A percentile compares a stretch with the other conserved stretches of the same genome.
Conservation (phyloP, 2,329 filamentous ascomycete genomes). For the Plectosphaerella plurivora region DNA sequence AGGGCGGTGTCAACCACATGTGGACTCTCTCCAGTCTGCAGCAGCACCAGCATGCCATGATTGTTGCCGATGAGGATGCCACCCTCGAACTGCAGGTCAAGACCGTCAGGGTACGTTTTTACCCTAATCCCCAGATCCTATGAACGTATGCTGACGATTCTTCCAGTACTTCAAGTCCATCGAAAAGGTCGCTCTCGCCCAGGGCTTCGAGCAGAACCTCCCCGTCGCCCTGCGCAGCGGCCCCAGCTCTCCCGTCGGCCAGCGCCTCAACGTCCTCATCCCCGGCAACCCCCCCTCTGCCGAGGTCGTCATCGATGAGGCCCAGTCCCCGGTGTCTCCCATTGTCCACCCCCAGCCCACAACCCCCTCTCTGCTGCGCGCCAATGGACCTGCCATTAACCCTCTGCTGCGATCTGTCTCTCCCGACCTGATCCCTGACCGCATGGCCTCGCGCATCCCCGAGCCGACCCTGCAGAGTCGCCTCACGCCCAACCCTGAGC, state of each 20-base stretch:
- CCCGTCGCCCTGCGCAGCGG: slow-evolving; percentile 53
- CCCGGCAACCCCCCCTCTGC: slow-evolving; percentile 19
- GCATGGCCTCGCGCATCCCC: slow-evolving; percentile 55
- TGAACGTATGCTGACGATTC: neutral
- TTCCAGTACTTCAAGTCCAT: slow-evolving; percentile 66
- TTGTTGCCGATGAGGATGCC: slow-evolving; percentile 79
- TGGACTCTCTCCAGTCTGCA: slow-evolving; percentile 83
- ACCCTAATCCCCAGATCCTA: too few relatives aligned
- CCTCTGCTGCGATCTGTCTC: slow-evolving; percentile 52
- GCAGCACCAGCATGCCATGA: slow-evolving; percentile 74
- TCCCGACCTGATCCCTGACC: slow-evolving; percentile 57
- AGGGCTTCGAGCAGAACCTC: slow-evolving; percentile 54
- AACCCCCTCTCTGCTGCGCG: slow-evolving; percentile 49
- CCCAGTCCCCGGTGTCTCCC: slow-evolving; percentile 30
- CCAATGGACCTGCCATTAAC: slow-evolving; percentile 47
- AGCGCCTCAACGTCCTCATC: neutral
- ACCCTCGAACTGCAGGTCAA: slow-evolving; percentile 70
- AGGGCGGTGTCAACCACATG: slow-evolving; percentile 83
- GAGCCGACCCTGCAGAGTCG: slow-evolving; percentile 38
- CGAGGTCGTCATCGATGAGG: slow-evolving; percentile 36
- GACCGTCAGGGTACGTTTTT: slow-evolving; percentile 54
- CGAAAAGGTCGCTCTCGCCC: slow-evolving; percentile 55
- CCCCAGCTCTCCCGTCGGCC: slow-evolving; percentile 20
- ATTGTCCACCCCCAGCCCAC: slow-evolving; percentile 52
- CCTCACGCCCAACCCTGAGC: slow-evolving; percentile 44